A percentile compares a stretch with the other conserved stretches of the same genome.
Conservation (phyloP, 2,329 filamentous ascomycete species). For the Botryotinia narcissicola region DNA sequence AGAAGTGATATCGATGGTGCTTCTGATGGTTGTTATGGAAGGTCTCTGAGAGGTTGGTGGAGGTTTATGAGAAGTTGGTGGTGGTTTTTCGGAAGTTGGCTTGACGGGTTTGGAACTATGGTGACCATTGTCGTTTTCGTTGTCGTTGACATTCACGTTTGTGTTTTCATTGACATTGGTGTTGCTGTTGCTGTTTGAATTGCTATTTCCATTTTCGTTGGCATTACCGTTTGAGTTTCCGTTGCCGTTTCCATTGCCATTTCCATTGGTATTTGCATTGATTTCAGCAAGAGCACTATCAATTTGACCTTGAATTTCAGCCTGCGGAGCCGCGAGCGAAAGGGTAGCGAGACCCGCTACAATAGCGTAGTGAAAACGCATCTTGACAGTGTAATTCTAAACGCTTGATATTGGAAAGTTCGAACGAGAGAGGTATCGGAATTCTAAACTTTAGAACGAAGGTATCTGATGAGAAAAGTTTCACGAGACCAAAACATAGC, state of each 20-base stretch:
- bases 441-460: slow-evolving; percentile 7
- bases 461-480: slow-evolving; percentile 4
- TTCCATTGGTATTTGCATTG: not conserved
- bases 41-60: not conserved
- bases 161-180: slow-evolving; percentile 10
- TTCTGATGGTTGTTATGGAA: not conserved
- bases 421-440: slow-evolving; percentile 1
- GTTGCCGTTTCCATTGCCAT: slow-evolving; percentile 1
- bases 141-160: not conserved
- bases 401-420: not conserved
- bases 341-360: slow-evolving; percentile 8
- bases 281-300: not conserved
- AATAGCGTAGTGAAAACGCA: slow-evolving; percentile 14
- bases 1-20: not conserved
- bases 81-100: not conserved
- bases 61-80: not conserved
- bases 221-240: not conserved
- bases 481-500: not conserved
- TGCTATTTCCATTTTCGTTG: slow-evolving; percentile 2
- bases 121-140: not conserved
- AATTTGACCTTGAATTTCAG: not conserved
- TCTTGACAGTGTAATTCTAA: not conserved
- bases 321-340: slow-evolving; percentile 4
- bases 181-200: not conserved
- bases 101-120: not conserved